A percentile compares a stretch with the other conserved stretches of the same genome.
Conservation (phyloP, 2,329 filamentous ascomycete genomes). For the Apiospora aurea region DNA sequence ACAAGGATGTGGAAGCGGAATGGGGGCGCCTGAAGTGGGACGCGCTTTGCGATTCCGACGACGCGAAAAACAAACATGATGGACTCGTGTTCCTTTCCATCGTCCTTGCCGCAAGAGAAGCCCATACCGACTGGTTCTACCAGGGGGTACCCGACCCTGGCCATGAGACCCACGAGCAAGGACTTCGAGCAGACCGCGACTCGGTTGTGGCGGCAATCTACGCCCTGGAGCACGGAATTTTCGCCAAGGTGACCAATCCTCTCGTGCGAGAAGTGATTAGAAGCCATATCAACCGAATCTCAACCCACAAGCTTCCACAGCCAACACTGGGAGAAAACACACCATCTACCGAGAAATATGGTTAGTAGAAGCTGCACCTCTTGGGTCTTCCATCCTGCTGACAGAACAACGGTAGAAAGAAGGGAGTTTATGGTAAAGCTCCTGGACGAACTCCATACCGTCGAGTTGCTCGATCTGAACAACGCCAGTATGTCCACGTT, state of each 20-base stretch:
- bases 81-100: not conserved
- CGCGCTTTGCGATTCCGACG: not conserved
- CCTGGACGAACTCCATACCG: not conserved
- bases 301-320: not conserved
- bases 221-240: not conserved
- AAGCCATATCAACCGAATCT: not conserved
- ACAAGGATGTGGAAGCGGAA: not conserved
- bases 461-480: not conserved
- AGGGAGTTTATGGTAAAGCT: not conserved
- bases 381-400: not conserved
- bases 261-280: not conserved
- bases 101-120: not conserved
- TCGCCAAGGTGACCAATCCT: not conserved
- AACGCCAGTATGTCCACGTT: not conserved
- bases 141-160: not conserved
- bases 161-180: not conserved
- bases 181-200: not conserved
- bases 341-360: accelerated
- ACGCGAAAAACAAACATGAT: not conserved
- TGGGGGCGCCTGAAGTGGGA: not conserved
- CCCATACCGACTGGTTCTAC: not conserved
- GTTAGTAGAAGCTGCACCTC: not conserved
- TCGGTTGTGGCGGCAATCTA: not conserved
- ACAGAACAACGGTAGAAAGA: not conserved
- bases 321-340: not conserved